Conservation (phyloP, 1,284 basidiomycete genomes). For the Psilocybe mexicana region DNA sequence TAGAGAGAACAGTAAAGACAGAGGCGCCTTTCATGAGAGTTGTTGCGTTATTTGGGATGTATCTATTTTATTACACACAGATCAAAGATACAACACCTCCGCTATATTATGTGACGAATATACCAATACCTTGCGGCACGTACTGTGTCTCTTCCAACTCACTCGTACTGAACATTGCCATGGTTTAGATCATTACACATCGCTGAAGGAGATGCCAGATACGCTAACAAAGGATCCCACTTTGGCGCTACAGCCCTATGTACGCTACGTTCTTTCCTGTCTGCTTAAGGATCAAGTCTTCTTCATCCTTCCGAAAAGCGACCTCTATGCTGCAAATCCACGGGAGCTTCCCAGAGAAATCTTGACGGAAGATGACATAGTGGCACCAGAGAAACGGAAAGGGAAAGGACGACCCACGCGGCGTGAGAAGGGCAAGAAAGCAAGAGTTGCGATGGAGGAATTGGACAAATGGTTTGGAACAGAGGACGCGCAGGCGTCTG, state of each 20-base stretch:
- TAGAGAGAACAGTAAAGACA: constrained; percentile 54
- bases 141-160: constrained; percentile 3
- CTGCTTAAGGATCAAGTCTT: constrained; percentile 53
- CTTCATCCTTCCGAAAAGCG: constrained; percentile 56
- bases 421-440: constrained; percentile 56
- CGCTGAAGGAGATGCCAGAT: constrained; percentile 47
- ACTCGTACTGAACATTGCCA: background rate
- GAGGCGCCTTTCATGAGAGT: constrained; percentile 53
- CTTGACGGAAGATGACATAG: constrained; percentile 42
- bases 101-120: constrained; percentile 46
- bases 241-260: constrained; percentile 48
- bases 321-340: constrained; percentile 56
- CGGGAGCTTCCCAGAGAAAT: constrained; percentile 64
- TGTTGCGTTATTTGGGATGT: constrained; percentile 64
- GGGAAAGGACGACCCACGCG: constrained; percentile 71
- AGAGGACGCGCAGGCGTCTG: constrained; percentile 23
- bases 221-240: constrained; percentile 39
- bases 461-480: constrained; percentile 53
- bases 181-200: constrained; percentile 51
- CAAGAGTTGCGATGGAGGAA: constrained; percentile 47
- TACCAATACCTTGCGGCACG: constrained; percentile 62
- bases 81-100: constrained; percentile 52
- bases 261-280: constrained; percentile 45
- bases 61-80: constrained; percentile 68
- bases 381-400: constrained; percentile 47